Evolutionary conservation across 306 rosid species (phyloP).

Genomic region (Boehmeria nivea): DNA sequence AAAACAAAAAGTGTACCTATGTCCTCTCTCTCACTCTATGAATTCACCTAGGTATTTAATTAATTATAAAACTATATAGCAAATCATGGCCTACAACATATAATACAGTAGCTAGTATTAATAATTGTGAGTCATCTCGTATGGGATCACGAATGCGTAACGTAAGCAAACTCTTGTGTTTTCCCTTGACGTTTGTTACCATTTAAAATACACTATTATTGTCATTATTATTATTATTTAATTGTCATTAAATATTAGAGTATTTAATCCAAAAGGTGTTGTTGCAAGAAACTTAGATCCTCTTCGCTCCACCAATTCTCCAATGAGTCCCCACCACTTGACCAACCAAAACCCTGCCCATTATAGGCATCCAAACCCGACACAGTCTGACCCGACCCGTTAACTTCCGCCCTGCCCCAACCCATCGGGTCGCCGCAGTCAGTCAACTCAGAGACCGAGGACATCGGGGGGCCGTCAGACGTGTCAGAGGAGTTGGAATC

Average conservation of each 20-base stretch:
- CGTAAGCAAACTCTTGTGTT: slow-evolving; percentile 29
- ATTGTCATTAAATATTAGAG: not conserved
- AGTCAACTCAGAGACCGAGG: slow-evolving; percentile 26
- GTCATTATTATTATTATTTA: not conserved
- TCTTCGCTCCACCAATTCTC: slow-evolving; percentile 66
- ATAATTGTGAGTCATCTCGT: not conserved
- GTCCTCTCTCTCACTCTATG: too few species aligned
- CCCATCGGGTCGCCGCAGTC: slow-evolving; percentile 11
- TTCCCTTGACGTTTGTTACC: too few species aligned
- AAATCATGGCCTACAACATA: not conserved
- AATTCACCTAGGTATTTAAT: not conserved
- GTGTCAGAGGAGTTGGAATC: slow-evolving; percentile 21
- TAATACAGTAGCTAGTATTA: not conserved
- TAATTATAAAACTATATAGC: too few species aligned
- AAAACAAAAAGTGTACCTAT: not conserved
- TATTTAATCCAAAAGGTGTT: slow-evolving; percentile 26
- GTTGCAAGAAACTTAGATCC: slow-evolving; percentile 54
- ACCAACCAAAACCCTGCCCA: slow-evolving; percentile 18
- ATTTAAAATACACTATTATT: not conserved
- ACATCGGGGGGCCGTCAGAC: slow-evolving; percentile 21
- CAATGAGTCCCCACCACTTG: slow-evolving; percentile 35
- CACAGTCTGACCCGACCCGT: slow-evolving; percentile 11
- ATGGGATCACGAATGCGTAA: slow-evolving; percentile 29
- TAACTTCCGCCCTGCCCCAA: too few species aligned
- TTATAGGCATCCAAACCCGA: slow-evolving; percentile 6